phyloP scores from a whole-genome alignment of 306 rosid species.

The Cicer bijugum region DNA sequence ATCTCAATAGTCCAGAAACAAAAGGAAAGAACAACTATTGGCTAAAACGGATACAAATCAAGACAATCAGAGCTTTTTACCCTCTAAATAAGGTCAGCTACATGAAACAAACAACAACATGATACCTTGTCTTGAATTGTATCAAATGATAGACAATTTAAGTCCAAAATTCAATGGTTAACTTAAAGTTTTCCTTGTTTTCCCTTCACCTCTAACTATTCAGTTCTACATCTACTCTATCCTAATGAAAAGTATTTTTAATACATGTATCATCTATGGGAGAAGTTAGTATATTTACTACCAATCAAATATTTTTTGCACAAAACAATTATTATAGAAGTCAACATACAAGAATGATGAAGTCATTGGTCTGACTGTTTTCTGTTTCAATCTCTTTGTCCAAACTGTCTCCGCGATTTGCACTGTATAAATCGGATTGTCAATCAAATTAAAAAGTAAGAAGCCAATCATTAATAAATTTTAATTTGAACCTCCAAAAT shows the following conservation, averaged over 20 bases:
- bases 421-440: constrained; percentile 56
- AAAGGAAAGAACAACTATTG: not conserved
- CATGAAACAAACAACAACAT: not conserved
- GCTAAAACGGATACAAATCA: not conserved
- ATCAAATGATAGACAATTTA: not conserved
- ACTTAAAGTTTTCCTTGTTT: not conserved
- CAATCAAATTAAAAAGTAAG: constrained; percentile 36
- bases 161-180: constrained; percentile 7
- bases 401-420: constrained; percentile 67
- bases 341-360: constrained; percentile 66
- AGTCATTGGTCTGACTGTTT: constrained; percentile 62
- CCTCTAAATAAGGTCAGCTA: not conserved
- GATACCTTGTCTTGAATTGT: not conserved
- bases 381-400: constrained; percentile 63
- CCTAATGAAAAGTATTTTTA: constrained; percentile 2
- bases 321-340: constrained; percentile 30
- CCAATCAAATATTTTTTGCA: constrained; percentile 27
- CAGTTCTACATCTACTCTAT: not conserved
- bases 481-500: constrained; percentile 40
- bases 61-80: not conserved
- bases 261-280: not conserved
- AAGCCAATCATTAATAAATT: constrained; percentile 35
- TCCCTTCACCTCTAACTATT: constrained; percentile 5
- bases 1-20: constrained; percentile 37
- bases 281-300: constrained; percentile 20